Evolutionary conservation across 495 filamentous ascomycete species (phyloP), one percentile per base, ranked within the genome.

Genomic region (Amorphotheca resinae): DNA sequence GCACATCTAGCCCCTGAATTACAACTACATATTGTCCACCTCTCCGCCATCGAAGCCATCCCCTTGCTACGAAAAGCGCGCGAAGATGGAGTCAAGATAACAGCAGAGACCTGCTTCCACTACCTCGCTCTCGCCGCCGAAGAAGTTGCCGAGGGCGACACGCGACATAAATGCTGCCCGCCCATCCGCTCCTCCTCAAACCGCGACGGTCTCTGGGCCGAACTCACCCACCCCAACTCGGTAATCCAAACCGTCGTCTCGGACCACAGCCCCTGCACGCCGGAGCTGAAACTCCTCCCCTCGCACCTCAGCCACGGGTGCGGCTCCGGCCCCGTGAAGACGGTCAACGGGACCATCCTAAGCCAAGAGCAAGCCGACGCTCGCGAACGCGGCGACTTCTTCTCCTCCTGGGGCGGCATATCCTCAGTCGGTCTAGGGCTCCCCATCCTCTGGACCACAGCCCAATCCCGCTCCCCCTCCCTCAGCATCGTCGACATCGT

Each of bases 101-200:
- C 91, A 1, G 89, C 91, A 20, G 91, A 98, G 60, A 98, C 91
- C 8, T 96, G 91, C 67, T 95, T 93, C 73, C 91, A 98, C 67
- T 98, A 98, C 58, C 76, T 98, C 9, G 79, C 82, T n/a, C 72
- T 98, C 9, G 82, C 87, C 0, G 79, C 88, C 7, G 91, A 96
- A 60, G 69, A 81, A 44, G 81, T 98, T 37, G 70, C 75, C 37
- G 76, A 91, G 35, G 91, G 91, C 22, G 91, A 98, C 62, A 95
- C 89, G 15, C 68, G 91, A 44, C 87, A 95, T 66, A 98, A 98
- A 63, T 98, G 91, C 70, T 98, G 91, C 59, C 91, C 91, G 9
- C 91, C 91, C 0, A 96, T 98, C 59, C 83, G 91, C 17, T 74
- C 72, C 20, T 73, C 82, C 48, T 56, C 71, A 14, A 98, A 98